Evolutionary conservation across 116 monocot genomes (phyloP).

Genomic region (Zostera marina): DNA sequence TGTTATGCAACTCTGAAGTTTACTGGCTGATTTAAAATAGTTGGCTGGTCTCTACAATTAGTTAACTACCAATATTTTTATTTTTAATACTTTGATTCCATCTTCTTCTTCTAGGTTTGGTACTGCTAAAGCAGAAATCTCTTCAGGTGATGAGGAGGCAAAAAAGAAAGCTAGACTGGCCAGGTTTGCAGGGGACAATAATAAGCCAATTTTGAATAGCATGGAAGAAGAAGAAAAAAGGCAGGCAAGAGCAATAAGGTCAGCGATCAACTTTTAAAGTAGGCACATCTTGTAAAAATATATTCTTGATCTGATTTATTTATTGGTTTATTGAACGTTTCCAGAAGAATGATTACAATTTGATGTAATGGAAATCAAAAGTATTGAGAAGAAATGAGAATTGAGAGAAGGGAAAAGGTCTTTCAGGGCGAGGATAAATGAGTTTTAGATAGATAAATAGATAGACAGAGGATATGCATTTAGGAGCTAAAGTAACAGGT

Average conservation of each 20-base stretch:
- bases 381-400: no score
- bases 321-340: no score
- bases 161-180: conserved; percentile 53
- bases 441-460: no score
- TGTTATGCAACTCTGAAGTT: conserved; percentile 1
- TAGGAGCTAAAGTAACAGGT: no score
- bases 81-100: not conserved
- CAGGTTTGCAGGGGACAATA: conserved; percentile 25
- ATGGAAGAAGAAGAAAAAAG: conserved; percentile 55
- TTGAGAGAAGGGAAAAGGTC: no score
- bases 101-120: conserved; percentile 32
- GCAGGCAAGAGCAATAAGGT: conserved; percentile 67
- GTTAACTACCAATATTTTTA: not conserved
- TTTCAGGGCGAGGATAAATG: no score
- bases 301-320: no score
- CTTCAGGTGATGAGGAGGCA: conserved; percentile 18
- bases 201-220: conserved; percentile 5
- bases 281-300: no score
- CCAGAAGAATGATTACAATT: no score
- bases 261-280: not conserved
- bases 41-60: not conserved
- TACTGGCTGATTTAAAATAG: not conserved
- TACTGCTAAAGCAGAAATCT: conserved; percentile 10
- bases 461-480: no score
- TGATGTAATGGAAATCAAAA: no score